Evolutionary conservation across 208 protist species (phyloP), one percentile per base, ranked within the genome.

Genomic region (Trypanosoma congolense): DNA sequence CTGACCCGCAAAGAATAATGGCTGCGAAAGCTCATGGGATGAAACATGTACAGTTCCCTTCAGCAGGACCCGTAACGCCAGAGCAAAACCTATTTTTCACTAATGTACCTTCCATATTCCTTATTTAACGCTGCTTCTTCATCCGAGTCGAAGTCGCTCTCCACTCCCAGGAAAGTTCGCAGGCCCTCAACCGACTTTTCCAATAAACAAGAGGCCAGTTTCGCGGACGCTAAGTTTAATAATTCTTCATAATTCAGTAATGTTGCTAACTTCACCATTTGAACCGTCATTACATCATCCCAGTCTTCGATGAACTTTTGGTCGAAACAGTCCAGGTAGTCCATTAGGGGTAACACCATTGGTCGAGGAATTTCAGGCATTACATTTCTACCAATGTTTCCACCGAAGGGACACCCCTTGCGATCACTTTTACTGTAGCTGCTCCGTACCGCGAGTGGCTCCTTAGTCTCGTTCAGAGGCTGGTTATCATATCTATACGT

Each of bases 171-270:
- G 31, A 90, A 70, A 0, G 73, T 71, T 4, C 92, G 79, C 41
- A 97, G 85, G 21, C 87, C 83, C 25, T 96, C 87, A 31, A 95
- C 59, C 14, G 78, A 89, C 43, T 95, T 95, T 4, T 89, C 84
- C 29, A 73, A 72, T 40, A 97, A 51, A 49, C 83, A 78, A 24
- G 80, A 75, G 2, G 89, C 89, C 26, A 96, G 65, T 58, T 83
- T 88, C 5, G 83, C 83, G 4, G 86, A 93, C 10, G 88, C 74
- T n/a, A 96, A 76, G 29, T 92, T 79, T 25, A 91, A 52, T 16
- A 97, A 69, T 21, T 81, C 73, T 38, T 90, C 80, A 52, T 94
- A 92, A 48, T 93, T 89, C 18, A 96, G 70, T 53, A 94, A 61
- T 22, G 86, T 94, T 24, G 91, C 85, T 4, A 81, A 85, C 70